These are phyloP conservation scores for Staphylotrichum longicolle DNA, from an alignment of 495 filamentous ascomycete species.

Conservation along the genomic window DNA sequence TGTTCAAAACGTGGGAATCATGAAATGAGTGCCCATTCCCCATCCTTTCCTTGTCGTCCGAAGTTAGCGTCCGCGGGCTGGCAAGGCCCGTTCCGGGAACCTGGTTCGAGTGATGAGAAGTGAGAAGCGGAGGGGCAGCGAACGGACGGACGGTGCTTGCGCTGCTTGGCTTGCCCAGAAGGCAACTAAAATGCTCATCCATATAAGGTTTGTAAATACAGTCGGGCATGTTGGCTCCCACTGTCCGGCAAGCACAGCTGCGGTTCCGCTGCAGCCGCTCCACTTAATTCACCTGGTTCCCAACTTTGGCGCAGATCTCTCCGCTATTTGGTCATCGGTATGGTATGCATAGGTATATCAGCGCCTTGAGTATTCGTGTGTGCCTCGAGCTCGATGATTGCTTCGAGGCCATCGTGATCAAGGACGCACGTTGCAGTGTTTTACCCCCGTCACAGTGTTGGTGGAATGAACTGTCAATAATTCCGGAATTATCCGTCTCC, in stretches of 20 bases:
- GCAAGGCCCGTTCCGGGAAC: constrained; percentile 25
- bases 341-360: too few species aligned
- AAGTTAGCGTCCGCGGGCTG: constrained; percentile 10
- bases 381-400: too few species aligned
- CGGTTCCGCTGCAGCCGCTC: too few species aligned
- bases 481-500: too few species aligned
- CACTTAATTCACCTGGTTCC: too few species aligned
- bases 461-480: too few species aligned
- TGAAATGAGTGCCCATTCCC: background rate
- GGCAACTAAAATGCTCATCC: too few species aligned
- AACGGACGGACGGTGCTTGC: background rate
- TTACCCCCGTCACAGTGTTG: too few species aligned
- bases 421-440: background rate
- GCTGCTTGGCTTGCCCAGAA: background rate
- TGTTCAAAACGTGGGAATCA: background rate
- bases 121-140: constrained; percentile 3
- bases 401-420: too few species aligned
- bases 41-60: background rate
- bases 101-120: constrained; percentile 17
- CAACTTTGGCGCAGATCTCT: background rate
- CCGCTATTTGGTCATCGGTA: background rate
- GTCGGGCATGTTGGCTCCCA: too few species aligned
- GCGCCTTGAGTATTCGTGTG: background rate
- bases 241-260: too few species aligned
- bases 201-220: too few species aligned